These are phyloP conservation scores for Candida boleticola DNA, from an alignment of 805 yeast genomes.

Conservation along the genomic window DNA sequence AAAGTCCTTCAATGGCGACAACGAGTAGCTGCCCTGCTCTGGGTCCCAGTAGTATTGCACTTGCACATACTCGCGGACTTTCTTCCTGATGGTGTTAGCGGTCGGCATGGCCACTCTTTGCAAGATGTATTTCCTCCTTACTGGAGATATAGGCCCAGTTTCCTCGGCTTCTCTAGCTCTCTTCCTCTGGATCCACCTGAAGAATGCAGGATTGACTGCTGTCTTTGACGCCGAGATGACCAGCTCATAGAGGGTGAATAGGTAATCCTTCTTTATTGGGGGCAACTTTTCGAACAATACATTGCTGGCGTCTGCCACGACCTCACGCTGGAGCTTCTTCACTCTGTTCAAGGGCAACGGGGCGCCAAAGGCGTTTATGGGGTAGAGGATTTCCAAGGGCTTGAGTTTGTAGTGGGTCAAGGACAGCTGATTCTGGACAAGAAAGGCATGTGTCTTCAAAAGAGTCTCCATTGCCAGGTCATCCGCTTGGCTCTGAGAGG, in stretches of 20 bases:
- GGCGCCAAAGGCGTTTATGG: slow-evolving; percentile 27
- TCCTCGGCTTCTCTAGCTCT: slow-evolving; percentile 16
- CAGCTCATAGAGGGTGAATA: not conserved
- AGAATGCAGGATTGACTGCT: slow-evolving; percentile 21
- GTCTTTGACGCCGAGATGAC: not conserved
- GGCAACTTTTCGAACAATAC: not conserved
- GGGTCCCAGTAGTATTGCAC: slow-evolving; percentile 28
- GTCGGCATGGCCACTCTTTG: slow-evolving; percentile 27
- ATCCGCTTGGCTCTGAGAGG: not conserved
- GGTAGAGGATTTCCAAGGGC: slow-evolving; percentile 31
- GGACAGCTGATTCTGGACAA: slow-evolving; percentile 14
- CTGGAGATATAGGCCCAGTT: slow-evolving; percentile 12
- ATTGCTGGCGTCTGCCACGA: not conserved
- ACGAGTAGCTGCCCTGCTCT: slow-evolving; percentile 12
- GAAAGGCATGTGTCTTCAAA: slow-evolving; percentile 15
- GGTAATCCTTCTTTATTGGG: slow-evolving; percentile 1
- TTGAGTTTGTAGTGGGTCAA: slow-evolving; percentile 24
- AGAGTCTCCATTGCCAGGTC: not conserved
- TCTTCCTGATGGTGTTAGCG: slow-evolving; percentile 25
- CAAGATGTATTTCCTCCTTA: slow-evolving; percentile 17
- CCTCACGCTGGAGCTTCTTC: not conserved
- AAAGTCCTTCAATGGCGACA: slow-evolving; percentile 26
- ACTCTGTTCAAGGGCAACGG: slow-evolving; percentile 24
- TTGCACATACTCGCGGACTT: slow-evolving; percentile 25
- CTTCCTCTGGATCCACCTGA: slow-evolving; percentile 25